Evolutionary conservation across 108 stramenopile species (phyloP).

Genomic region (Fragilaria crotonensis): DNA sequence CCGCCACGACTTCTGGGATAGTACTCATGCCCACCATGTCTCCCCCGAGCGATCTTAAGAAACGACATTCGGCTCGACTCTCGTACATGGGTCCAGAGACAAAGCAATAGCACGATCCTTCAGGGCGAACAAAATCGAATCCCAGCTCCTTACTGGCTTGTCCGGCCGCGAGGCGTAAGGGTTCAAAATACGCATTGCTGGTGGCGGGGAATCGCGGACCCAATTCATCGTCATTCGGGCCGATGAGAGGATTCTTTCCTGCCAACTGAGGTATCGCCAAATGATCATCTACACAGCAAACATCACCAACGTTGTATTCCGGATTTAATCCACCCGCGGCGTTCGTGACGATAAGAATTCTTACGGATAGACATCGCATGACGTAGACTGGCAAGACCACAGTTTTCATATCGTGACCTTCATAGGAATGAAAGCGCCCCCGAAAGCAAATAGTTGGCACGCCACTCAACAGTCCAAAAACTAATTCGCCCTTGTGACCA

Average conservation of each 20-base stretch:
- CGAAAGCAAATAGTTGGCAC: constrained; percentile 77
- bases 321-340: constrained; percentile 87
- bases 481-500: constrained; percentile 86
- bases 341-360: constrained; percentile 82
- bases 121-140: constrained; percentile 42
- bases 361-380: constrained; percentile 77
- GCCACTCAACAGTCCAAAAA: constrained; percentile 64
- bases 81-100: constrained; percentile 93
- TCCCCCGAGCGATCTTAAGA: constrained; percentile 64
- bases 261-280: constrained; percentile 76
- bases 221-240: constrained; percentile 79
- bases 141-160: constrained; percentile 44
- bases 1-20: constrained; percentile 85
- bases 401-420: constrained; percentile 85
- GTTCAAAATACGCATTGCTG: constrained; percentile 58
- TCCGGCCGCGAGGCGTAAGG: constrained; percentile 35
- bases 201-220: constrained; percentile 88
- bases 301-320: constrained; percentile 77
- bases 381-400: constrained; percentile 76
- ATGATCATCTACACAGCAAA: constrained; percentile 83
- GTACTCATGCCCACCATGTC: constrained; percentile 85
- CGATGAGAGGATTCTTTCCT: constrained; percentile 85
- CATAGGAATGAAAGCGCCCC: constrained; percentile 91
- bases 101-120: constrained; percentile 82
- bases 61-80: constrained; percentile 72